These are phyloP conservation scores for Suhomyces bribrorum DNA, from an alignment of 1,139 yeast genomes.

Conservation along the genomic window DNA sequence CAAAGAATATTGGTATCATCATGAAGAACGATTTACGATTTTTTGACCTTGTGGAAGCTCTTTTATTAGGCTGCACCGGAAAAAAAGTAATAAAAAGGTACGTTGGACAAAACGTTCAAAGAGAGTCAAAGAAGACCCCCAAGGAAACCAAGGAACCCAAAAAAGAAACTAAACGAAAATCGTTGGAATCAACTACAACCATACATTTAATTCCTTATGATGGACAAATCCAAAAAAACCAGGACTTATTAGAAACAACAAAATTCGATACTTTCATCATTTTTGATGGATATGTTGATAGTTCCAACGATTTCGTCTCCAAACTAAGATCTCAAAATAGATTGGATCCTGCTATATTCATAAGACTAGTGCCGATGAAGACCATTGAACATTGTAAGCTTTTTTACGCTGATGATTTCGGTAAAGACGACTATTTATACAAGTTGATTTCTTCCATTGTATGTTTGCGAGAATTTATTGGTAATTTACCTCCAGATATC, in stretches of 20 bases:
- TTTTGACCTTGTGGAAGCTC: constrained; percentile 77
- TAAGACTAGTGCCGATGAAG: constrained; percentile 73
- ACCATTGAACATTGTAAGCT: constrained; percentile 76
- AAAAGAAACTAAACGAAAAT: constrained; percentile 15
- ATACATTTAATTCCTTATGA: constrained; percentile 50
- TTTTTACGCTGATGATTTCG: constrained; percentile 27
- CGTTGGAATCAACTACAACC: constrained; percentile 19
- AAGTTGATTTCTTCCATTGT: constrained; percentile 81
- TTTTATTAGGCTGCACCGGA: constrained; percentile 67
- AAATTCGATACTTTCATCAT: constrained; percentile 65
- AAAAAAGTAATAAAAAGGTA: constrained; percentile 58
- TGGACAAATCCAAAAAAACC: constrained; percentile 34
- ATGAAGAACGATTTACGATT: constrained; percentile 44
- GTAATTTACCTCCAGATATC: constrained; percentile 77
- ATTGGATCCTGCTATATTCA: constrained; percentile 49
- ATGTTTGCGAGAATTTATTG: constrained; percentile 80
- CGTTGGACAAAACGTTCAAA: constrained; percentile 57
- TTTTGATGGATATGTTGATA: constrained; percentile 69
- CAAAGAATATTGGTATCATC: constrained; percentile 39
- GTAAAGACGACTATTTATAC: constrained; percentile 52
- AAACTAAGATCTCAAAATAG: constrained; percentile 36
- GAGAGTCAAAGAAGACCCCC: constrained; percentile 36
- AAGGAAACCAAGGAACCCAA: constrained; percentile 12
- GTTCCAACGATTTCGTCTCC: constrained; percentile 30
- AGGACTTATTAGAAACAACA: constrained; percentile 24